Evolutionary conservation across 2,329 filamentous ascomycete genomes (phyloP).

Genomic region (Boeremia exigua): DNA sequence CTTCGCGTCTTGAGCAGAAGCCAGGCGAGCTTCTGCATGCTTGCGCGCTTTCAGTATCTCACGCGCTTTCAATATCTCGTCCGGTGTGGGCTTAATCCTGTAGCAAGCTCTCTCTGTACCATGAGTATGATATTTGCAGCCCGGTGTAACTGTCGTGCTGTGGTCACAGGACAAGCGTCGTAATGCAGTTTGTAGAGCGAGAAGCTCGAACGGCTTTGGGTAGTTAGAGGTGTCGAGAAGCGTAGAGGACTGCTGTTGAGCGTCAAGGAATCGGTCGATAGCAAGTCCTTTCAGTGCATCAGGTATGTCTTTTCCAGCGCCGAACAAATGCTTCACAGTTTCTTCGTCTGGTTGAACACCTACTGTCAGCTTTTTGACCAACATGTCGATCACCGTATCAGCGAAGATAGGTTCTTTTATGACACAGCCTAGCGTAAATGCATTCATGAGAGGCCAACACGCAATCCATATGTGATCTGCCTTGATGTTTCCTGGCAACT

Average conservation of each 20-base stretch:
- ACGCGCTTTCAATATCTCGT: not conserved
- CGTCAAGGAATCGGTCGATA: not conserved
- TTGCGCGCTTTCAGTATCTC: not conserved
- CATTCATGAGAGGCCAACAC: conserved; percentile 5
- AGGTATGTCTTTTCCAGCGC: not conserved
- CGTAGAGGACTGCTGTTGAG: not conserved
- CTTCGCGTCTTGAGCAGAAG: not conserved
- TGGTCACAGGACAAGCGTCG: not conserved
- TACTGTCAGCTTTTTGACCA: not conserved
- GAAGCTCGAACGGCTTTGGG: not conserved
- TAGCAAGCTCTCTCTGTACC: not conserved
- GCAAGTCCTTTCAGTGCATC: not conserved
- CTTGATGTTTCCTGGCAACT: not conserved
- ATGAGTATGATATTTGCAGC: not conserved
- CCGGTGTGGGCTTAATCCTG: not conserved
- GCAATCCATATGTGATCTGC: not conserved
- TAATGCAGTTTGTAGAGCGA: not conserved
- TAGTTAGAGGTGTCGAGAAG: not conserved
- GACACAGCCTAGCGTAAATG: not conserved
- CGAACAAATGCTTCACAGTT: conserved; percentile 3
- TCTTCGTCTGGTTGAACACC: not conserved
- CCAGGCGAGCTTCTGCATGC: not conserved
- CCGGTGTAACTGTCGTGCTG: not conserved
- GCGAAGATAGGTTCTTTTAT: not conserved
- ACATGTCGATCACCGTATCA: not conserved